A percentile compares a stretch with the other conserved stretches of the same genome.
phyloP scores from a whole-genome alignment of 768 basidiomycete species.

The Tricholoma saponaceum region DNA sequence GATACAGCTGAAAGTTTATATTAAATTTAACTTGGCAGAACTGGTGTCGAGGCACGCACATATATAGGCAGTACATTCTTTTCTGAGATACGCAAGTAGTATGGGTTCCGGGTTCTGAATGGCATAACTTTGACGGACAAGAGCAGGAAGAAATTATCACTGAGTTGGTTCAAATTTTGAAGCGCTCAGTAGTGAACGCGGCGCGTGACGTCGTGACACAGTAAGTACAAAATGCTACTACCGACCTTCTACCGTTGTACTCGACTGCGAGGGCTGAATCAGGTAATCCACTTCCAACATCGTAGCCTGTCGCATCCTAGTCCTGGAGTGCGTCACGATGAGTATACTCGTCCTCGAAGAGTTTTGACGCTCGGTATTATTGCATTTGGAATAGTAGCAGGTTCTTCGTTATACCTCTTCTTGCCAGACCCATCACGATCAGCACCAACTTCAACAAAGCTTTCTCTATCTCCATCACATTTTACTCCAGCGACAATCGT shows the following conservation, averaged over 20 bases:
- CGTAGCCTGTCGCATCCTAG: neutral
- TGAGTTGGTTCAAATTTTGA: too few relatives aligned
- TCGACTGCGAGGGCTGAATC: neutral
- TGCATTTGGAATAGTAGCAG: constrained; percentile 23
- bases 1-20: constrained; percentile 37
- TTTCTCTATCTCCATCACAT: constrained; percentile 41
- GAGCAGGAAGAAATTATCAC: neutral
- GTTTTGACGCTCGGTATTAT: neutral
- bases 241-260: neutral
- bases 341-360: neutral
- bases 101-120: constrained; percentile 71
- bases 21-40: constrained; percentile 18
- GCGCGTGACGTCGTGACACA: neutral
- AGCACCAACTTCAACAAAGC: constrained; percentile 34
- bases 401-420: constrained; percentile 47
- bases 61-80: constrained; percentile 75
- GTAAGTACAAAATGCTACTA: neutral
- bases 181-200: neutral
- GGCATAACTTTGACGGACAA: constrained; percentile 37
- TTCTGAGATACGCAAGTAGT: constrained; percentile 78
- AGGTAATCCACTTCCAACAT: neutral
- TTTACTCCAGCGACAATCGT: constrained; percentile 60
- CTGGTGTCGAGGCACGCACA: constrained; percentile 21
- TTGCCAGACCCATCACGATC: constrained; percentile 44
- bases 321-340: neutral